Conservation (phyloP, 129 eudicot genomes). For the Dittrichia graveolens region DNA sequence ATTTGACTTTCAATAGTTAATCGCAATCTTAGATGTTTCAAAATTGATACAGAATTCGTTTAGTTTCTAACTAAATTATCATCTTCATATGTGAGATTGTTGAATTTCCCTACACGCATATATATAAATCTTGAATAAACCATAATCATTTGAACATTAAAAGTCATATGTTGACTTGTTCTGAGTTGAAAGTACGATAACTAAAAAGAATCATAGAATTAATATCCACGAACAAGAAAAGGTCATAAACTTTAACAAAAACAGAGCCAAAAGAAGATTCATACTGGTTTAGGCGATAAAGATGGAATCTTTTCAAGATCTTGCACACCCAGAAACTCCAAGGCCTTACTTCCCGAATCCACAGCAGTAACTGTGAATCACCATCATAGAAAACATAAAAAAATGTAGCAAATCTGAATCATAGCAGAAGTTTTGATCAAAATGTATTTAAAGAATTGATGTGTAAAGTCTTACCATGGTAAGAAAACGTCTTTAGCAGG, state of each 20-base stretch:
- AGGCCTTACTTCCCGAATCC: constrained; percentile 74
- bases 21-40: neutral
- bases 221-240: neutral
- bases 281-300: constrained; percentile 47
- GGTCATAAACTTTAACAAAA: constrained; percentile 3
- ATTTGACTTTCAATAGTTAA: constrained; percentile 34
- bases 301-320: constrained; percentile 47
- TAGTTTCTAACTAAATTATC: neutral
- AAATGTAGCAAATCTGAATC: neutral
- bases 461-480: constrained; percentile 47
- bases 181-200: neutral
- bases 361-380: constrained; percentile 65
- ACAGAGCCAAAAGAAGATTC: neutral
- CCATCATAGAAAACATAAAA: neutral
- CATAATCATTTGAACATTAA: constrained; percentile 4
- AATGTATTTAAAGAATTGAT: constrained; percentile 13
- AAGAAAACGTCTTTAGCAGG: constrained; percentile 65
- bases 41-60: neutral
- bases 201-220: constrained; percentile 5
- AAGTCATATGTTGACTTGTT: constrained; percentile 20
- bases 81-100: neutral
- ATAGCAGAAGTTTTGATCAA: neutral
- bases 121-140: constrained; percentile 7
- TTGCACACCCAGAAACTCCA: constrained; percentile 64
- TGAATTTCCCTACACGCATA: neutral